Evolutionary conservation across 176 grass and related monocot genomes (phyloP), one percentile per base, ranked within the genome.

Genomic region (Coix lacrymajobi): DNA sequence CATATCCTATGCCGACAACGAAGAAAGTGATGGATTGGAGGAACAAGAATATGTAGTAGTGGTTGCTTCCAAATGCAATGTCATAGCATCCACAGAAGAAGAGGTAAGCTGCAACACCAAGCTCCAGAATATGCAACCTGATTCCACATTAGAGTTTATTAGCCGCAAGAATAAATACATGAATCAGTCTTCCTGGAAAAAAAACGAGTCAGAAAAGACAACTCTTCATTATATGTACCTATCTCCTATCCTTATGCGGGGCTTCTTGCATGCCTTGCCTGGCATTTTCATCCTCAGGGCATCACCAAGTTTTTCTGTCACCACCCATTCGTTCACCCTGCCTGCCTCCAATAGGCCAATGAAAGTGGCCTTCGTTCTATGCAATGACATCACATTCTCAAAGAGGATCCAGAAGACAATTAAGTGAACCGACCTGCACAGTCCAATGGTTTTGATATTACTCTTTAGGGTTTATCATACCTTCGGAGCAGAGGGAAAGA

Each of bases 301-400:
- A 11, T 92, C 90, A 19, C 93, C 93, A 75, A 92, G 85, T 31
- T 96, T 96, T 81, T 92, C 88, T 37, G 93, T 96, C 75, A 96
- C 93, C 74, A 95, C 90, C 90, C 93, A 95, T 78, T 95, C 90
- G 13, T 95, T 95, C 63, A 92, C 93, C 69, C 90, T 86, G 58
- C 90, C 90, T 66, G 86, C 73, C 89, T 96, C 93, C 51, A 95
- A 43, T 46, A 95, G 66, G 17, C 90, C 90, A 3, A 88, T 95
- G 26, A 95, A 83, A 64, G 93, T 95, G 28, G 93, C 90, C 72
- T 88, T 95, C 40, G 90, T 95, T 87, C 93, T 92, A 81, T 95
- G 93, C 51, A 95, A 49, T n/a, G 93, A 95, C 93, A 95, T 95
- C 25, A 92, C 93, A 84, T 95, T 95, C 87, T 95, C 93, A 36